These are phyloP conservation scores for Cladosporium sp. DNA, from an alignment of 2,329 filamentous ascomycete species.

Conservation along the genomic window DNA sequence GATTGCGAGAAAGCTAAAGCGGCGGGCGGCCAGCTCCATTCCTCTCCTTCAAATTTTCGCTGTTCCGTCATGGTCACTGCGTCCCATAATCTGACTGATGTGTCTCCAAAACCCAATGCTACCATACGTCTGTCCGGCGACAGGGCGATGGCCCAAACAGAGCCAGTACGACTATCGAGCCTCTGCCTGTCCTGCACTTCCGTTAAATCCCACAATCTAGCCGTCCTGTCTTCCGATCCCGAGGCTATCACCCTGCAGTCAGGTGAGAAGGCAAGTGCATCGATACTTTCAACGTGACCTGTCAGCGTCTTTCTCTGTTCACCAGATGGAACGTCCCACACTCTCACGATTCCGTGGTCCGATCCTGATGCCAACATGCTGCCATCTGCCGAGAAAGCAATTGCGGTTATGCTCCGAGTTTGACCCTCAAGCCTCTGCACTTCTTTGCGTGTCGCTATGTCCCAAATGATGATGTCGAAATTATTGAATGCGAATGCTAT, in stretches of 20 bases:
- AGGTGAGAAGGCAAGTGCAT: background rate
- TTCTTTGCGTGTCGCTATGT: no score
- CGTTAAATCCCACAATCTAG: background rate
- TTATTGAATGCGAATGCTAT: no score
- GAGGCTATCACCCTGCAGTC: background rate
- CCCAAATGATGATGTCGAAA: no score
- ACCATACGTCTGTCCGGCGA: background rate
- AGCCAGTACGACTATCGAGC: background rate
- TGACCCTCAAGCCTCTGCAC: no score
- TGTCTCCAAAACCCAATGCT: background rate
- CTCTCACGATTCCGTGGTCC: constrained; percentile 1
- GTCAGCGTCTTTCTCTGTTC: background rate
- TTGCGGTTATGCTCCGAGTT: background rate
- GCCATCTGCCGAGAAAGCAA: background rate
- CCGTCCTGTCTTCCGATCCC: background rate
- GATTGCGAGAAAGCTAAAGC: no score
- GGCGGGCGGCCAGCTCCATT: no score
- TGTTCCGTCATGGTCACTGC: background rate
- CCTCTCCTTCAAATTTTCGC: background rate
- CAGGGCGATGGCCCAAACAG: background rate
- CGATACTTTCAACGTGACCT: background rate
- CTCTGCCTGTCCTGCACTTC: background rate
- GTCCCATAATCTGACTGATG: constrained; percentile 8
- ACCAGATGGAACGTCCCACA: background rate
- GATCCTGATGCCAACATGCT: background rate